Evolutionary conservation across 2,329 filamentous ascomycete species (phyloP), one percentile per base, ranked within the genome.

Genomic region (Colletotrichum sp.): DNA sequence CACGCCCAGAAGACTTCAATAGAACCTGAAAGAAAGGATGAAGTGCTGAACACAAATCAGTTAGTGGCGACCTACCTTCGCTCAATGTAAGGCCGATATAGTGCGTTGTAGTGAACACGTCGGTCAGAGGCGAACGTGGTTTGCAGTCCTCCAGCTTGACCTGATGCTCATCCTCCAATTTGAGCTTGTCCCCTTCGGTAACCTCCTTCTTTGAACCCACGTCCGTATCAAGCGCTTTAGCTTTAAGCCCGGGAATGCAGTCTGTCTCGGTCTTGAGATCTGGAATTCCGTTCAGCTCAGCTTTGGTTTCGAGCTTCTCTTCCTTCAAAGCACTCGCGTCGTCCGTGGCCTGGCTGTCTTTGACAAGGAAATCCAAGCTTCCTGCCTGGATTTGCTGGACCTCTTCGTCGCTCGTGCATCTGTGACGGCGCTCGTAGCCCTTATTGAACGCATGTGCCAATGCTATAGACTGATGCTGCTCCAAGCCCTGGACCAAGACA

Each of bases 391-490:
- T 90, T 74, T 90, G 87, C 48, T 88, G 87, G 28, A 89, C 85
- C 77, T 91, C 86, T 43, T 85, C 80, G 56, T 84, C 91, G 85
- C 85, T 85, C 56, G 86, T 93, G 89, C 87, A 96, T 61, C 89
- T 88, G 84, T 98, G 96, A 5, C 92, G 89, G 76, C 97, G 92
- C 79, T 98, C 94, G 82, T 97, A 98, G 5, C 95, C 95, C 83
- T 98, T 98, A 80, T 95, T 96, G 88, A 96, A 99, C 0, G 96
- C 94, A 79, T 97, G 95, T 1, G 97, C 96, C 28, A 98, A 88
- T 43, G 93, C 92, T 78, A 98, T 95, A 18, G 93, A 94, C 58
- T 91, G 88, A 79, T 97, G 95, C 71, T 93, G 90, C 82, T 98
- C 97, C 55, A 98, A 89, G 61, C 93, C 94, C 78, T 93, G 92